Base-by-base conservation (phyloP, 169 alveolate species). In the Cryptosporidium parvum region DNA sequence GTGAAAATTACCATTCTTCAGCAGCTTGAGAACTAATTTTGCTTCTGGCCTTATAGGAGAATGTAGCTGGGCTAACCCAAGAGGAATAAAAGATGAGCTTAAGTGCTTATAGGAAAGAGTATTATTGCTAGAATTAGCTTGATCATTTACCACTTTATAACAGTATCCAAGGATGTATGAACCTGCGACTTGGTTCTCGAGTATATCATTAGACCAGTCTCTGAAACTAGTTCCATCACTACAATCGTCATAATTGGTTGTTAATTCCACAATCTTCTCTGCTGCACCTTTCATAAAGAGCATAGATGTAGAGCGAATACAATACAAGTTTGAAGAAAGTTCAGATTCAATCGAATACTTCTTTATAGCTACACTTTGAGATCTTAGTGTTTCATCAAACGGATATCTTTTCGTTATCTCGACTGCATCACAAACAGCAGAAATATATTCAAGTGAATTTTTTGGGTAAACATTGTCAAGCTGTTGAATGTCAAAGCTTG, bases 41-140 rank as follows among this genome's bases (percentile, higher is more conserved):
- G 89, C 72, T 80, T 80, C 89, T 44, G 35, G 29, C 18, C 89
- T 80, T 31, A 80, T 80, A 37, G 89, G 89, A n/a, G 89, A 62
- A 29, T 42, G 48, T 37, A 80, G n/a, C 23, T 80, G 75, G 23
- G 58, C 52, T 21, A 80, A 10, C 21, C 89, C 89, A 31, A 80
- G 56, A 21, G 69, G 86, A 56, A 56, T 73, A 56, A 73, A 73
- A 23, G 86, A 31, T 33, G 72, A 65, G 29, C 72, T 65, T 65
- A 65, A 65, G 1, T 31, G 72, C 0, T 14, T 6, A 23, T 37
- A n/a, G 23, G 23, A 65, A 29, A 29, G 12, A 4, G 72, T 16
- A 2, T 73, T 59, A 18, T 9, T 73, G 33, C 39, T 58, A 18
- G n/a, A 59, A 56, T 5, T 56, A n/a, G 5, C 44, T 33, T 35